Base-by-base conservation (phyloP, 2,329 filamentous ascomycete genomes). In the Alternaria rosae region DNA sequence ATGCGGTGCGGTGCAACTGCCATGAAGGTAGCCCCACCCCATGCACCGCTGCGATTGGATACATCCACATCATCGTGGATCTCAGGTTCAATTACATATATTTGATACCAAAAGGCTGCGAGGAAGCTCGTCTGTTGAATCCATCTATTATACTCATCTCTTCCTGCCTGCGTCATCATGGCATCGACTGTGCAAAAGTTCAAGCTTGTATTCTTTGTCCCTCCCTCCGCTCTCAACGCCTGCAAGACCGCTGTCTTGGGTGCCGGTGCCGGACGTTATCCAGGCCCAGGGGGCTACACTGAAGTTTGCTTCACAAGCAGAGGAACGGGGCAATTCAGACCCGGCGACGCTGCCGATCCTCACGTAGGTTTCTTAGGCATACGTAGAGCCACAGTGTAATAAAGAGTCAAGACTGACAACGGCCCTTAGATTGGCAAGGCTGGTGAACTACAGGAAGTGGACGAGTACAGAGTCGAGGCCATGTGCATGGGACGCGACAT, bases 301-400 rank as follows among this genome's bases (percentile, higher is more conserved):
- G 80, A 84, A 68, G 78, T 73, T 54, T 79, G 78, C 55, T 84
- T 80, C 63, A 78, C 74, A 3, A 76, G 80, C 0, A 65, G 78
- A 5, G 90, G 90, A 5, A 87, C 81, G 0, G 89, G 88, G 0
- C 89, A 92, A 71, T 92, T 92, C 76, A 85, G 87, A 0, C 89
- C 89, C 0, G 87, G 87, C 0, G 82, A 83, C 57, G 75, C 81
- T 0, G 88, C 90, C 1, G 89, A 88, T 50, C 90, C 90, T 4
- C 79, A 87, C 70, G 74, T 76, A 60, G 9, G 70, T 60, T 20
- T 54, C 5, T 47, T 9, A 48, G n/a, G 11, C n/a, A 20, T 48
- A 17, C 6, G 2, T 43, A 43, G 17, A 43, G 41, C 41, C 41
- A 43, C 17, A 13, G 41, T 21, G 10, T 43, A 17, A 3, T 43